Conservation (phyloP, 371 early-diverging fungal species). For the Mucor piriformis region DNA sequence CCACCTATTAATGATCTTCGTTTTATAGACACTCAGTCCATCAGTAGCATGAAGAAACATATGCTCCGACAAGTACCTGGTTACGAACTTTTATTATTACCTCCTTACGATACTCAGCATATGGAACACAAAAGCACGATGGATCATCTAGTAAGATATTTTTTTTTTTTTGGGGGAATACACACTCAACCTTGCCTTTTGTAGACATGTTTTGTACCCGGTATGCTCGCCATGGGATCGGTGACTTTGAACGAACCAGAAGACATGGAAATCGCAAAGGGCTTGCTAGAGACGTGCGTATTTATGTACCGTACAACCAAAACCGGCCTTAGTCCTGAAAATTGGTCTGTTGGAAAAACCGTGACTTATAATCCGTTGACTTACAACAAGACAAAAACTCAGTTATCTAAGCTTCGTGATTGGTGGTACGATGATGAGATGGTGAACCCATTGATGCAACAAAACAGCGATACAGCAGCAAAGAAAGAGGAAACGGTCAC, state of each 20-base stretch:
- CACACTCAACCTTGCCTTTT: background rate
- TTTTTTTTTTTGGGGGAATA: background rate
- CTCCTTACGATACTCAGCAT: conserved; percentile 36
- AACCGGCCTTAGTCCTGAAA: conserved; percentile 65
- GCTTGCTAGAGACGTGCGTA: conserved; percentile 60
- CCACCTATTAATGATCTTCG: no score
- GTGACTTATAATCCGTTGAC: conserved; percentile 33
- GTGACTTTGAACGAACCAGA: conserved; percentile 47
- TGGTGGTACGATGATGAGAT: conserved; percentile 38
- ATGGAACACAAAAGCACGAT: conserved; percentile 30
- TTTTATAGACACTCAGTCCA: conserved; percentile 53
- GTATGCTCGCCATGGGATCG: conserved; percentile 67
- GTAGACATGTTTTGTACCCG: conserved; percentile 68
- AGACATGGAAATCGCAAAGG: conserved; percentile 44
- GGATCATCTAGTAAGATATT: conserved; percentile 57
- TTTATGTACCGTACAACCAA: conserved; percentile 53
- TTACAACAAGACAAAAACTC: conserved; percentile 26
- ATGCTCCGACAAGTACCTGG: conserved; percentile 51
- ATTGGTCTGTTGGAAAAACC: conserved; percentile 28
- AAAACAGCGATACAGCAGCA: background rate
- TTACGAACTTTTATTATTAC: conserved; percentile 49
- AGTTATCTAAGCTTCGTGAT: conserved; percentile 21
- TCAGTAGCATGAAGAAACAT: conserved; percentile 51
- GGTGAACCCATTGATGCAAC: conserved; percentile 3
- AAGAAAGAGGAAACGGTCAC: background rate